Evolutionary conservation across 2,329 filamentous ascomycete species (phyloP), one percentile per base, ranked within the genome.

Genomic region (Xylariaceae sp.): DNA sequence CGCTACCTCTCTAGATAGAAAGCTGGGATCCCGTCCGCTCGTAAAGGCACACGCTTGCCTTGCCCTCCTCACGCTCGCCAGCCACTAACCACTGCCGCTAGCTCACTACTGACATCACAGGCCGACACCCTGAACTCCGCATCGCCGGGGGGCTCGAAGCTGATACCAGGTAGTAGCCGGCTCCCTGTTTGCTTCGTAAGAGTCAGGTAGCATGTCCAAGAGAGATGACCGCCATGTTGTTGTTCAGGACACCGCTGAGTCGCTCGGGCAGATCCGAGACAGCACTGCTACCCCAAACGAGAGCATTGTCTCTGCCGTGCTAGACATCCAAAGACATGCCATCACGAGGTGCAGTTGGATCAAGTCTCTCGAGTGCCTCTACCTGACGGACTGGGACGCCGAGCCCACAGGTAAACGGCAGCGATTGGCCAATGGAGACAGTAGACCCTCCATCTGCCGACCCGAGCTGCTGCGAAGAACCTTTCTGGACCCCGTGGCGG

Each of bases 321-420:
- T 71, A 47, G 65, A 64, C 18, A 65, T 69, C 30, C 56, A 66
- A 56, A 62, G 47, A 56, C 59, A 66, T 47, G 64, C 64, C 23
- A 58, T 66, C 51, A 65, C 64, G 2, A 65, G 64, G n/a, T 64
- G 63, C 37, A 69, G 66, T 47, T 69, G 67, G 68, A 66, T 70
- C 58, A 69, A 64, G 57, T 68, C 63, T 0, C 66, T 71, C 41
- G 67, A 69, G 51, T 70, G 68, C 55, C 67, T 71, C 51, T 67
- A 64, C 55, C 54, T 65, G 30, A 62, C 39, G 52, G 54, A 61
- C 30, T 50, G 50, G 17, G 60, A 64, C 39, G n/a, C n/a, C 34
- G 64, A 68, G 55, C 67, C 66, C 2, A 64, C 63, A 18, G 67
- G 64, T 45, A 69, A 70, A 54, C 67, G 67, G 53, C 66, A 64